Percentiles rank a stretch among this genome's conserved stretches.
These are phyloP conservation scores for Cucumis melo DNA, from an alignment of 306 rosid genomes.

Conservation along the genomic window DNA sequence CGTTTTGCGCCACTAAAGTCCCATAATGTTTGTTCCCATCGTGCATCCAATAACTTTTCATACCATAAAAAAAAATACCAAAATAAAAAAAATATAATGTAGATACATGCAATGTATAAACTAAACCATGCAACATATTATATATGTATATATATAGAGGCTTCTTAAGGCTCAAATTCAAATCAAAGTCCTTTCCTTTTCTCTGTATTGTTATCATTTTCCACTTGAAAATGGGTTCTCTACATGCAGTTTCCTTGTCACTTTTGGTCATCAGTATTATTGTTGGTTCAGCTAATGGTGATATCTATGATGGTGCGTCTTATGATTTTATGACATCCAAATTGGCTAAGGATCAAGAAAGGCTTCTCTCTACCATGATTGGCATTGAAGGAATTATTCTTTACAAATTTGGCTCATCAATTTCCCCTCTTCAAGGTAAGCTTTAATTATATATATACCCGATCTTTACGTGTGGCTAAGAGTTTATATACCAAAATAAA, in stretches of 20 bases:
- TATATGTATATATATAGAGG: neutral
- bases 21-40: neutral
- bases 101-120: neutral
- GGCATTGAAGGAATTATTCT: slow-evolving; percentile 54
- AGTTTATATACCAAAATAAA: too few relatives aligned
- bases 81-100: neutral
- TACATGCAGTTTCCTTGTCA: neutral
- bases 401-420: slow-evolving; percentile 29
- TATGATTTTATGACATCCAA: neutral
- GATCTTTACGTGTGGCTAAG: fast-evolving
- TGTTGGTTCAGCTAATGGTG: neutral
- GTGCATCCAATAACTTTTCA: neutral
- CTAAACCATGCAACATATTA: neutral
- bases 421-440: slow-evolving; percentile 35
- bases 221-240: neutral
- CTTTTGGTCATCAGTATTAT: neutral
- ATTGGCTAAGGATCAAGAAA: neutral
- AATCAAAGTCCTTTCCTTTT: neutral
- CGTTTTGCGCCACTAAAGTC: neutral
- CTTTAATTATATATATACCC: too few relatives aligned
- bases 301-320: neutral
- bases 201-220: neutral
- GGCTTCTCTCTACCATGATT: slow-evolving; percentile 9
- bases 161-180: neutral
- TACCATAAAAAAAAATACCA: neutral